phyloP scores from a whole-genome alignment of 768 basidiomycete genomes.

The Cystofilobasidium macerans region DNA sequence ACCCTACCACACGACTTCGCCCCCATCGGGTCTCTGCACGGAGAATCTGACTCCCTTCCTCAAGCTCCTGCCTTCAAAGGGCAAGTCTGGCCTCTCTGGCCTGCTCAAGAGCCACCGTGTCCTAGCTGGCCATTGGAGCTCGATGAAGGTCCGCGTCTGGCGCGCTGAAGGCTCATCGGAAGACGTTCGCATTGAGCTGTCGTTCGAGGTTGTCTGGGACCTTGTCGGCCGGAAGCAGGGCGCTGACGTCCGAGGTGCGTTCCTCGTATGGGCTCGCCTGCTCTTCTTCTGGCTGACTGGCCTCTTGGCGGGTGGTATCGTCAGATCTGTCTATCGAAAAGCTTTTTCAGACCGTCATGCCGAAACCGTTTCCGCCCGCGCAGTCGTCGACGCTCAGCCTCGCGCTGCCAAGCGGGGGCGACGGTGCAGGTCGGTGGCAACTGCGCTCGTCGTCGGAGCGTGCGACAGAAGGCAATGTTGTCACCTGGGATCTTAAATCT shows the following conservation, averaged over 20 bases:
- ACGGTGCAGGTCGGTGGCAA: not conserved
- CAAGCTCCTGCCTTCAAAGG: conserved; percentile 86
- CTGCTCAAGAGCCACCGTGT: conserved; percentile 74
- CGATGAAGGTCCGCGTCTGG: conserved; percentile 65
- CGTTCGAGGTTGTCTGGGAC: conserved; percentile 67
- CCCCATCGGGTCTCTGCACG: conserved; percentile 81
- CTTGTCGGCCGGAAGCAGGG: conserved; percentile 44
- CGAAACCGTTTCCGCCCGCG: conserved; percentile 2
- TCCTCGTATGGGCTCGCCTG: too few relatives aligned
- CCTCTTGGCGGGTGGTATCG: too few relatives aligned
- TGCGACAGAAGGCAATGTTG: not conserved
- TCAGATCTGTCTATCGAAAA: conserved; percentile 16
- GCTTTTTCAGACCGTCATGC: not conserved
- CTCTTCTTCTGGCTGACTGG: not conserved
- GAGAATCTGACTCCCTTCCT: conserved; percentile 95
- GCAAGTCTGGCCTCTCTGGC: conserved; percentile 66
- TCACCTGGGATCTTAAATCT: conserved; percentile 20
- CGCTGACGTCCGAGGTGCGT: conserved; percentile 27
- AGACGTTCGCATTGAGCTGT: conserved; percentile 54
- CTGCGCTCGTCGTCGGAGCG: not conserved
- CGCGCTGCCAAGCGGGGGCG: conserved; percentile 1
- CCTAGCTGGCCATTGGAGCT: conserved; percentile 88
- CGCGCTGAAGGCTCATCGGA: conserved; percentile 42
- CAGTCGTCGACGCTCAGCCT: conserved; percentile 6
- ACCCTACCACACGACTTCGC: conserved; percentile 24